A percentile compares a stretch with the other conserved stretches of the same genome.
phyloP scores from a whole-genome alignment of 192 early-diverging fungal species.

The Radiomyces spectabilis region DNA sequence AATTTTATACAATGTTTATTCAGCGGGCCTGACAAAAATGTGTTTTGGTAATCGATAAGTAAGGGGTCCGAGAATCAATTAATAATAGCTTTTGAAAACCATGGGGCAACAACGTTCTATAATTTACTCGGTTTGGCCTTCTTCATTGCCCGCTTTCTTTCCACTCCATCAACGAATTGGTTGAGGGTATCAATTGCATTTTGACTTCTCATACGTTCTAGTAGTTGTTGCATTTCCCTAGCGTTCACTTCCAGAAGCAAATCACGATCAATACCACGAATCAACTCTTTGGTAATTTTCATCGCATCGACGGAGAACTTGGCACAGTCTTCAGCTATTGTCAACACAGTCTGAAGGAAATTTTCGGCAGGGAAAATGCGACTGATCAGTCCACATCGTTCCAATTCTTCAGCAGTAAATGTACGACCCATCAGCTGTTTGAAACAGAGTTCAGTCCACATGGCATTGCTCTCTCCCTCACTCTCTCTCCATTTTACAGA shows the following conservation, averaged over 20 bases:
- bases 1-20: neutral
- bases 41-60: neutral
- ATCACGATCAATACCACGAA: conserved; percentile 37
- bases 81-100: neutral
- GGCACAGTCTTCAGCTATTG: conserved; percentile 38
- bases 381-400: conserved; percentile 42
- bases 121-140: neutral
- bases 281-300: conserved; percentile 44
- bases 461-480: conserved; percentile 20
- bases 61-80: neutral
- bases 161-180: conserved; percentile 3
- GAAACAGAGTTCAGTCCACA: conserved; percentile 27
- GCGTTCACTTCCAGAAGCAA: conserved; percentile 43
- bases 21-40: neutral
- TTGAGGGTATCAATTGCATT: neutral
- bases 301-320: conserved; percentile 51
- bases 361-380: conserved; percentile 44
- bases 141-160: conserved; percentile 1
- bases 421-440: conserved; percentile 44
- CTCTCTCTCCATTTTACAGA: conserved; percentile 33
- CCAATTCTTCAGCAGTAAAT: conserved; percentile 52
- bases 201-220: conserved; percentile 12
- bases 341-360: conserved; percentile 43
- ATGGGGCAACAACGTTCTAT: neutral
- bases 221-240: conserved; percentile 47